A percentile compares a stretch with the other conserved stretches of the same genome.
Conservation (phyloP, 179 eudicot species). For the Spinacia oleracea region DNA sequence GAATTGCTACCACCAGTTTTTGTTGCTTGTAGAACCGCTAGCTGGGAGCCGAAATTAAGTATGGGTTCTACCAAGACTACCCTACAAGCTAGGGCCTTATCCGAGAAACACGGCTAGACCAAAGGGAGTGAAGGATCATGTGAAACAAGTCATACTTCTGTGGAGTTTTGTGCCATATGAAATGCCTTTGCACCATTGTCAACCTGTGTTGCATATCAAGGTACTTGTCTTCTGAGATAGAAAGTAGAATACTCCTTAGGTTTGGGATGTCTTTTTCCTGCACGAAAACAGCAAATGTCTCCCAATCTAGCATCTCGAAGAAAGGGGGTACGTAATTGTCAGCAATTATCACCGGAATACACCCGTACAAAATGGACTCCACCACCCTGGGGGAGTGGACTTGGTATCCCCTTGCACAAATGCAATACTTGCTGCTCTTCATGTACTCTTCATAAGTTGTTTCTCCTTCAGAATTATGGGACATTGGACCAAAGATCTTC, state of each 20-base stretch:
- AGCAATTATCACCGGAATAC: conserved; percentile 36
- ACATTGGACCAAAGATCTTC: conserved; percentile 68
- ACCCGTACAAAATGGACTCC: conserved; percentile 35
- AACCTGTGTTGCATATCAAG: conserved; percentile 29
- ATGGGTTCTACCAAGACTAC: background rate
- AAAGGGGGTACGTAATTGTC: conserved; percentile 40
- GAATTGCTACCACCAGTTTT: background rate
- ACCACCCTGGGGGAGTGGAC: conserved; percentile 37
- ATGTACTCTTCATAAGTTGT: conserved; percentile 30
- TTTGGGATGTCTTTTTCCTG: conserved; percentile 36
- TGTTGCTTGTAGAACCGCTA: background rate
- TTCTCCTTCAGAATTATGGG: conserved; percentile 46
- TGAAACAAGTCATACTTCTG: conserved; percentile 37
- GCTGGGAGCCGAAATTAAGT: background rate
- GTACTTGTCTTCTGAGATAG: conserved; percentile 32
- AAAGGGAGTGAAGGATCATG: conserved; percentile 39
- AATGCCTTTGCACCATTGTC: conserved; percentile 30
- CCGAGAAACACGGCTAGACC: conserved; percentile 32
- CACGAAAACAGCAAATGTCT: conserved; percentile 32
- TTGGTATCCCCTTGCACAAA: conserved; percentile 36
- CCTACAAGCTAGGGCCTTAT: conserved; percentile 10
- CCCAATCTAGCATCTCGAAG: conserved; percentile 35
- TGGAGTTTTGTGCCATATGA: conserved; percentile 29
- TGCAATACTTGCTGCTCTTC: conserved; percentile 37
- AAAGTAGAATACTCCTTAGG: conserved; percentile 32